Evolutionary conservation across 345 rosid species (phyloP).

Genomic region (Punica granatum): DNA sequence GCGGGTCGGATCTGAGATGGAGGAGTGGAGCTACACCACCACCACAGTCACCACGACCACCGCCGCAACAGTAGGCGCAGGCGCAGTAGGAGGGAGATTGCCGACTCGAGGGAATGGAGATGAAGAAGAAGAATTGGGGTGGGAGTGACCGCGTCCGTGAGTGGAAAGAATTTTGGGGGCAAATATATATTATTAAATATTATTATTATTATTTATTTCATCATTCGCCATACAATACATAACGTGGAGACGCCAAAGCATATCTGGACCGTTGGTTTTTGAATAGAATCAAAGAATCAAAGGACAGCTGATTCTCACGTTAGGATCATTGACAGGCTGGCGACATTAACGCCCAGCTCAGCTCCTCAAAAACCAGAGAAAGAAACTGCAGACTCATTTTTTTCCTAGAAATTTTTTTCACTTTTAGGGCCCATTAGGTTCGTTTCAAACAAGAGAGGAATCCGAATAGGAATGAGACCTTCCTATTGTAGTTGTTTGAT

Average conservation of each 20-base stretch:
- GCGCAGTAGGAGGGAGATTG: neutral
- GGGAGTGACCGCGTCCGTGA: neutral
- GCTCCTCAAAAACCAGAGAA: too few species aligned
- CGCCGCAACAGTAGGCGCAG: neutral
- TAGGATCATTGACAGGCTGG: too few species aligned
- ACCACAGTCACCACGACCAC: slow-evolving; percentile 12
- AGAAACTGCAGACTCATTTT: too few species aligned
- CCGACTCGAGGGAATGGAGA: too few species aligned
- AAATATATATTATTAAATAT: neutral
- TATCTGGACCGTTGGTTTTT: slow-evolving; percentile 27
- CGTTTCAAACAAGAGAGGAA: too few species aligned
- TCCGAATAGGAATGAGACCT: too few species aligned
- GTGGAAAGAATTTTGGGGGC: neutral
- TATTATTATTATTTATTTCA: too few species aligned
- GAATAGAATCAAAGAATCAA: slow-evolving; percentile 1
- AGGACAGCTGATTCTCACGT: neutral
- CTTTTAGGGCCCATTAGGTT: too few species aligned
- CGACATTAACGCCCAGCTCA: too few species aligned
- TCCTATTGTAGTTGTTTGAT: too few species aligned
- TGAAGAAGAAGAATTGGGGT: neutral
- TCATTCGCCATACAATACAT: neutral
- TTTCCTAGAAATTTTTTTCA: too few species aligned
- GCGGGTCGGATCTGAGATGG: slow-evolving; percentile 21
- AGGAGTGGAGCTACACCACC: neutral
- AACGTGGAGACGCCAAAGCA: neutral